phyloP scores from a whole-genome alignment of 805 yeast genomes.

The Lipomyces yamadae region DNA sequence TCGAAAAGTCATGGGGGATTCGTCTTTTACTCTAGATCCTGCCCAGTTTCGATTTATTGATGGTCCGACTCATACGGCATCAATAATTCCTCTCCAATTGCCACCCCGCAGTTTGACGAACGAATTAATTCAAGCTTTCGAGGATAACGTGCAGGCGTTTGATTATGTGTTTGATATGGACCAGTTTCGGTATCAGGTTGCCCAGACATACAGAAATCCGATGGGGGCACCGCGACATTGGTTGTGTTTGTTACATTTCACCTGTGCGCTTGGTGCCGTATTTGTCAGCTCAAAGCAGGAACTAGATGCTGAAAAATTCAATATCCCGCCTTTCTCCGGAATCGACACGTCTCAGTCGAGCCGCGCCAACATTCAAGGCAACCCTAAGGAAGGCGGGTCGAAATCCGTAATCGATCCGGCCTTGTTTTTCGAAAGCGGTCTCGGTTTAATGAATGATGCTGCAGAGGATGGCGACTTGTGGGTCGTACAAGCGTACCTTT shows the following conservation, averaged over 20 bases:
- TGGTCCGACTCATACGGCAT: slow-evolving; percentile 44
- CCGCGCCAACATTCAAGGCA: not conserved
- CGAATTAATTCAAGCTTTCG: slow-evolving; percentile 46
- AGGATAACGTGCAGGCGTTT: slow-evolving; percentile 50
- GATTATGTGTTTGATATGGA: slow-evolving; percentile 50
- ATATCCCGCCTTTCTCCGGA: slow-evolving; percentile 26
- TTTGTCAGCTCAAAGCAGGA: slow-evolving; percentile 46
- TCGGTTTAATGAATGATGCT: slow-evolving; percentile 44
- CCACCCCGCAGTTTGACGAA: slow-evolving; percentile 46
- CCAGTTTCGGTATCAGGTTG: slow-evolving; percentile 44
- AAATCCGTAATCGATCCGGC: slow-evolving; percentile 40
- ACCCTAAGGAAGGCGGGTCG: slow-evolving; percentile 7
- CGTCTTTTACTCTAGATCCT: slow-evolving; percentile 50
- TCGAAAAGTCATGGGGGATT: slow-evolving; percentile 44
- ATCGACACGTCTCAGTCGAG: slow-evolving; percentile 8
- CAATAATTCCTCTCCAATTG: slow-evolving; percentile 40
- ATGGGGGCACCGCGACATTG: slow-evolving; percentile 41
- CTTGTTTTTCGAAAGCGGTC: slow-evolving; percentile 48
- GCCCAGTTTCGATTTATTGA: slow-evolving; percentile 49
- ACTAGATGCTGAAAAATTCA: slow-evolving; percentile 41
- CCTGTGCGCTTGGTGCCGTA: slow-evolving; percentile 51
- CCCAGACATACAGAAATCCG: slow-evolving; percentile 46
- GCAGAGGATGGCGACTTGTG: slow-evolving; percentile 52
- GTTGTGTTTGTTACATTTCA: slow-evolving; percentile 48
- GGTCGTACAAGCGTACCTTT: slow-evolving; percentile 51